Percentiles rank a stretch among this genome's conserved stretches.
phyloP scores from a whole-genome alignment of 305 asterid species.

The Plantago rigida region DNA sequence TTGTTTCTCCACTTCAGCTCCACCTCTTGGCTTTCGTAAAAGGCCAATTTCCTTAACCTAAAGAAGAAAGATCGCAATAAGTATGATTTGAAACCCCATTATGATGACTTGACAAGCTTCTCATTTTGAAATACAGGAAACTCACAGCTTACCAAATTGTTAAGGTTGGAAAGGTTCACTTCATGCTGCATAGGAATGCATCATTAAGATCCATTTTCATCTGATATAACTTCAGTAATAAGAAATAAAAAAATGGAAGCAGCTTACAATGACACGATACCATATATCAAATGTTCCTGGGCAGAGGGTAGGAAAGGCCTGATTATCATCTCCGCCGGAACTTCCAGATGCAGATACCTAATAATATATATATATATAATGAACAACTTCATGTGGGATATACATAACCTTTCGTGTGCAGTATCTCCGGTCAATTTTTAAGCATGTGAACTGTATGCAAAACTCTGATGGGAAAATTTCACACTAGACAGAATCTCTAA shows the following conservation, averaged over 20 bases:
- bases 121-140: constrained; percentile 8
- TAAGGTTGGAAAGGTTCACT: constrained; percentile 57
- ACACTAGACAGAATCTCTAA: neutral
- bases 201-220: constrained; percentile 26
- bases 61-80: constrained; percentile 14
- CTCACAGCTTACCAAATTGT: constrained; percentile 54
- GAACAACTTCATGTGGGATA: constrained; percentile 23
- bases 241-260: constrained; percentile 1
- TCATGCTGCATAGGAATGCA: constrained; percentile 56
- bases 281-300: constrained; percentile 60
- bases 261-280: constrained; percentile 73
- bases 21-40: constrained; percentile 49
- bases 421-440: neutral
- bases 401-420: constrained; percentile 15
- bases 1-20: constrained; percentile 39
- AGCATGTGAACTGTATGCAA: neutral
- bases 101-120: constrained; percentile 4
- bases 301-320: constrained; percentile 54
- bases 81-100: constrained; percentile 8
- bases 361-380: constrained; percentile 4
- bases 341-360: constrained; percentile 47
- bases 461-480: neutral
- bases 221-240: constrained; percentile 17
- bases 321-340: constrained; percentile 38
- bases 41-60: constrained; percentile 58